Percentiles rank a stretch among this genome's conserved stretches.
These are phyloP conservation scores for Pseudozyma thailandica DNA, from an alignment of 1,284 basidiomycete species.

Conservation along the genomic window DNA sequence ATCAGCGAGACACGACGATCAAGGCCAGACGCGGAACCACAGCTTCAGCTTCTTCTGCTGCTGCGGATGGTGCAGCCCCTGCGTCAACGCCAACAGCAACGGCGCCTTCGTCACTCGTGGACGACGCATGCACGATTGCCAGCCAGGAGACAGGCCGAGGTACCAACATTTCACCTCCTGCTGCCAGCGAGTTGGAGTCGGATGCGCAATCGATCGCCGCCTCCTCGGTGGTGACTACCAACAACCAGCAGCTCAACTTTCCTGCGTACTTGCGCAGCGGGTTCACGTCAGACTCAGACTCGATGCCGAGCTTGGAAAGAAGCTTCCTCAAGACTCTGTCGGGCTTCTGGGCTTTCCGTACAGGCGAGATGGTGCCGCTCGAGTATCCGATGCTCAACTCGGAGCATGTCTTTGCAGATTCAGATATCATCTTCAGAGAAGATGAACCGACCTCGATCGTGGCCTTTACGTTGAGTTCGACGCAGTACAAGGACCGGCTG, in stretches of 20 bases:
- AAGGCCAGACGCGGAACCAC: slow-evolving; percentile 4
- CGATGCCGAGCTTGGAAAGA: slow-evolving; percentile 44
- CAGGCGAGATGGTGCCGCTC: slow-evolving; percentile 71
- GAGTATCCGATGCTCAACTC: slow-evolving; percentile 72
- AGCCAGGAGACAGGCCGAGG: slow-evolving; percentile 36
- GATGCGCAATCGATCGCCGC: slow-evolving; percentile 49
- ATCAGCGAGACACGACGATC: slow-evolving; percentile 19
- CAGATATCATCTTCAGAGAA: slow-evolving; percentile 85
- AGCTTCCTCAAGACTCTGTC: slow-evolving; percentile 82
- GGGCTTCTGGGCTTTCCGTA: slow-evolving; percentile 73
- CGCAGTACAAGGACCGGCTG: slow-evolving; percentile 74
- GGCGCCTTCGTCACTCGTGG: slow-evolving; percentile 22
- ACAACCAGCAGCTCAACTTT: slow-evolving; percentile 35
- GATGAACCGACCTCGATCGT: slow-evolving; percentile 99
- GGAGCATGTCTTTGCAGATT: slow-evolving; percentile 84
- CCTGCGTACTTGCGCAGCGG: slow-evolving; percentile 47
- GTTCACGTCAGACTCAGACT: slow-evolving; percentile 47
- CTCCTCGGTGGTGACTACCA: slow-evolving; percentile 39
- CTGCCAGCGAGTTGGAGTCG: slow-evolving; percentile 50
- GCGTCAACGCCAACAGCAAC: slow-evolving; percentile 15
- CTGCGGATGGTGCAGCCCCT: slow-evolving; percentile 10
- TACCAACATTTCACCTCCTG: slow-evolving; percentile 27
- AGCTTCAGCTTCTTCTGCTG: not conserved
- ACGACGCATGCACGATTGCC: slow-evolving; percentile 33
- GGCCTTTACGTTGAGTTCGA: slow-evolving; percentile 90